Percentiles rank a stretch among this genome's conserved stretches.
Evolutionary conservation across 306 rosid genomes (phyloP).

Genomic region (Abrus pulchellus): DNA sequence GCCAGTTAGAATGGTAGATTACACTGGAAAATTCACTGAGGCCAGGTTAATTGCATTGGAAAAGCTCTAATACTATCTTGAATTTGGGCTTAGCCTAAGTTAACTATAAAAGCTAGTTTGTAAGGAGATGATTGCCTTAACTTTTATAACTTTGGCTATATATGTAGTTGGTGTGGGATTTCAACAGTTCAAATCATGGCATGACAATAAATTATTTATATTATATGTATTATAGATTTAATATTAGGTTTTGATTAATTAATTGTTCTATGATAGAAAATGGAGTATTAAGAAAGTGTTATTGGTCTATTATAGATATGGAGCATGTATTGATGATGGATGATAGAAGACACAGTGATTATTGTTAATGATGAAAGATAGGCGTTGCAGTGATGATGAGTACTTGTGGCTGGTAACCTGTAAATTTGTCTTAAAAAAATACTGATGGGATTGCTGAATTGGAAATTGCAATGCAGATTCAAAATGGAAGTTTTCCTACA

Average conservation of each 20-base stretch:
- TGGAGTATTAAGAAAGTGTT: neutral
- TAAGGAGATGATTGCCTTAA: no score
- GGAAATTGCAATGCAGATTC: neutral
- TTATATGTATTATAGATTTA: neutral
- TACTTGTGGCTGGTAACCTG: neutral
- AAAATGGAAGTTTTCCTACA: constrained; percentile 4
- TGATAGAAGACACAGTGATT: constrained; percentile 18
- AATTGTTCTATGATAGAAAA: neutral
- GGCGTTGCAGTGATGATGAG: neutral
- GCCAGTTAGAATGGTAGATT: no score
- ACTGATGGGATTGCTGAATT: constrained; percentile 16
- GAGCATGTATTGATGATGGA: neutral
- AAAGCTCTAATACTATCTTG: no score
- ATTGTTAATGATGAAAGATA: constrained; percentile 1
- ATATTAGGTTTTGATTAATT: constrained; percentile 10
- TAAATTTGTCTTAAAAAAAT: neutral
- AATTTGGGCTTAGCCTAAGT: no score
- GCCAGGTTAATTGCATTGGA: no score
- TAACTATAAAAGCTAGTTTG: no score
- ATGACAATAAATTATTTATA: neutral
- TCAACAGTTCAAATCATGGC: neutral
- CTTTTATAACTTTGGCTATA: no score
- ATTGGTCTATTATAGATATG: constrained; percentile 8
- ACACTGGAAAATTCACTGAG: no score
- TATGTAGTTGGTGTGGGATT: no score